phyloP scores from a whole-genome alignment of 345 rosid species.

The Sapria himalayana region DNA sequence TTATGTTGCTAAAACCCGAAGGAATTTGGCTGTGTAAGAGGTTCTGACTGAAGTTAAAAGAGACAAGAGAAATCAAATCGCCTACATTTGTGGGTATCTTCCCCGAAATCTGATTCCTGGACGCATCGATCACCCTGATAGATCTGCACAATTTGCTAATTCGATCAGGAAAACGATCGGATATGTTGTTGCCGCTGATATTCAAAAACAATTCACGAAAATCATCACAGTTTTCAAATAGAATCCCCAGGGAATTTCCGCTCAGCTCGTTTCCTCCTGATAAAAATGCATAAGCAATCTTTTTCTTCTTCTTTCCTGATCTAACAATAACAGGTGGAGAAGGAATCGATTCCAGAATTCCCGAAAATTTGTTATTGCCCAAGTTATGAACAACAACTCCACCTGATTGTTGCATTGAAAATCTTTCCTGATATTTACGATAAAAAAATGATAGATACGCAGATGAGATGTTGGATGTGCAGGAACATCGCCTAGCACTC shows the following conservation, averaged over 20 bases:
- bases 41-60: slow-evolving; percentile 33
- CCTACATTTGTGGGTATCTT: slow-evolving; percentile 22
- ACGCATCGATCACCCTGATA: slow-evolving; percentile 25
- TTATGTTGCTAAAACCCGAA: slow-evolving; percentile 14
- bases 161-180: slow-evolving; percentile 24
- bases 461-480: slow-evolving; percentile 18
- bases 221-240: slow-evolving; percentile 23
- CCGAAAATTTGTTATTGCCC: slow-evolving; percentile 53
- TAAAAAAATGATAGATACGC: slow-evolving; percentile 39
- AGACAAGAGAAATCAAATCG: slow-evolving; percentile 19
- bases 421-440: slow-evolving; percentile 20
- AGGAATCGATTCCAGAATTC: slow-evolving; percentile 29
- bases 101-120: slow-evolving; percentile 32
- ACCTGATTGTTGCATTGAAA: slow-evolving; percentile 10
- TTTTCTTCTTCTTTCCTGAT: slow-evolving; percentile 26
- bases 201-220: slow-evolving; percentile 21
- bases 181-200: slow-evolving; percentile 30
- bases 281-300: slow-evolving; percentile 28
- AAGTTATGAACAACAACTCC: slow-evolving; percentile 41
- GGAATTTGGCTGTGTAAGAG: slow-evolving; percentile 29
- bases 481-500: slow-evolving; percentile 11
- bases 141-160: slow-evolving; percentile 28
- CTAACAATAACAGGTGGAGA: slow-evolving; percentile 37
- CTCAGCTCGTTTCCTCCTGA: slow-evolving; percentile 33
- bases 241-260: slow-evolving; percentile 28